Percentiles rank a stretch among this genome's conserved stretches.
Evolutionary conservation across 2,329 filamentous ascomycete species (phyloP).

Genomic region (Knoxdaviesia proteae): DNA sequence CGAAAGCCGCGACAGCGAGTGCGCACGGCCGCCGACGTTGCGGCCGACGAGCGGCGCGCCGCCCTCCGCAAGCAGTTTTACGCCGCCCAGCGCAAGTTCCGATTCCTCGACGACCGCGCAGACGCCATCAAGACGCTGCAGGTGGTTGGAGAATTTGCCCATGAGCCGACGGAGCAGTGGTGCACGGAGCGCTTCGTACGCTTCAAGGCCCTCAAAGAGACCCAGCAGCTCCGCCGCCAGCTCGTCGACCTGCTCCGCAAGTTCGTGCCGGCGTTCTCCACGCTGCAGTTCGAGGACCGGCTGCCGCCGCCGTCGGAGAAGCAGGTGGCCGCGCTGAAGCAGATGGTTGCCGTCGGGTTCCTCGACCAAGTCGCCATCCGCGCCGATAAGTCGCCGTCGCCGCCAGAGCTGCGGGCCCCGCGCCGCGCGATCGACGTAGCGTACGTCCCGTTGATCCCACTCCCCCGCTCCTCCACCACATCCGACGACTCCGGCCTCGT

Average conservation of each 20-base stretch:
- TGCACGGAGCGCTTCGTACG: constrained; percentile 71
- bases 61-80: constrained; percentile 41
- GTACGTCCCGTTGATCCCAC: constrained; percentile 66
- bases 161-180: constrained; percentile 51
- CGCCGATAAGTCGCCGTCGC: constrained; percentile 60
- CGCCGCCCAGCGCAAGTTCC: constrained; percentile 57
- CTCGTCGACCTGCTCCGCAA: constrained; percentile 56
- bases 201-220: constrained; percentile 71
- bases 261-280: constrained; percentile 31
- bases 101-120: constrained; percentile 58
- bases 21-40: constrained; percentile 43
- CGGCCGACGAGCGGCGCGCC: constrained; percentile 50
- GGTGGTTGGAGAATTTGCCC: constrained; percentile 70
- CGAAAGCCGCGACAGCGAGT: constrained; percentile 15
- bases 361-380: constrained; percentile 88
- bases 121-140: constrained; percentile 84
- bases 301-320: constrained; percentile 39
- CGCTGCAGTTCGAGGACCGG: constrained; percentile 31
- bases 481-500: constrained; percentile 32
- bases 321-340: constrained; percentile 62
- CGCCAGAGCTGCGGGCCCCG: constrained; percentile 35
- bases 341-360: constrained; percentile 82
- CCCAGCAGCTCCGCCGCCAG: constrained; percentile 62
- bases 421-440: constrained; percentile 80
- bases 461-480: constrained; percentile 17